Evolutionary conservation across 2,329 filamentous ascomycete species (phyloP).

Genomic region (Fusarium brachygibbosum): DNA sequence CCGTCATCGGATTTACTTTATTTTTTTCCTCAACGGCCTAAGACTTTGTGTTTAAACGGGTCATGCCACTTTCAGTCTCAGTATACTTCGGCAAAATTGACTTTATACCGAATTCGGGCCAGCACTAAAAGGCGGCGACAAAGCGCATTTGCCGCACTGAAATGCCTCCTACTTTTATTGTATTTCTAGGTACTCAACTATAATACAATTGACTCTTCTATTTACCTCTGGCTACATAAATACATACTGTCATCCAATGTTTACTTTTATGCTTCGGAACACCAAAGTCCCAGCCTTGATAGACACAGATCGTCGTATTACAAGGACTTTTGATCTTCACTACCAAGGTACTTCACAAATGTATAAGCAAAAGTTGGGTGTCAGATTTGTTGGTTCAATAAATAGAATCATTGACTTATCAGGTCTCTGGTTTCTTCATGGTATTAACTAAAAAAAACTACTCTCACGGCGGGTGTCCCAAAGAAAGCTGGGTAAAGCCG

Average conservation of each 20-base stretch:
- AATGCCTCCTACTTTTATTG: background rate
- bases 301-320: background rate
- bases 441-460: slow-evolving; percentile 39
- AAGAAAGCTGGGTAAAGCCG: slow-evolving; percentile 18
- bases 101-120: slow-evolving; percentile 7
- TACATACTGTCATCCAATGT: background rate
- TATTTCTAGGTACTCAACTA: background rate
- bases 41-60: slow-evolving; percentile 1
- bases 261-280: background rate
- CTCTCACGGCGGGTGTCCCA: slow-evolving; percentile 1
- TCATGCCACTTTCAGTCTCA: background rate
- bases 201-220: background rate
- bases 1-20: slow-evolving; percentile 7
- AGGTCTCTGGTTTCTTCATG: slow-evolving; percentile 23
- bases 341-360: background rate
- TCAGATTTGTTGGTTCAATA: background rate
- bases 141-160: slow-evolving; percentile 8
- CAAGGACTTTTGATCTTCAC: background rate
- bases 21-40: background rate
- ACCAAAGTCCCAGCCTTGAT: slow-evolving; percentile 19
- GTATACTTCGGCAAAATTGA: slow-evolving; percentile 11
- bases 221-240: background rate
- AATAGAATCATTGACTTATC: slow-evolving; percentile 19
- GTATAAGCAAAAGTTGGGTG: background rate
- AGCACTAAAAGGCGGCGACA: background rate